Percentiles rank a stretch among this genome's conserved stretches.
Evolutionary conservation across 2,329 filamentous ascomycete species (phyloP).

Genomic region (Phaeoacremonium minimum): DNA sequence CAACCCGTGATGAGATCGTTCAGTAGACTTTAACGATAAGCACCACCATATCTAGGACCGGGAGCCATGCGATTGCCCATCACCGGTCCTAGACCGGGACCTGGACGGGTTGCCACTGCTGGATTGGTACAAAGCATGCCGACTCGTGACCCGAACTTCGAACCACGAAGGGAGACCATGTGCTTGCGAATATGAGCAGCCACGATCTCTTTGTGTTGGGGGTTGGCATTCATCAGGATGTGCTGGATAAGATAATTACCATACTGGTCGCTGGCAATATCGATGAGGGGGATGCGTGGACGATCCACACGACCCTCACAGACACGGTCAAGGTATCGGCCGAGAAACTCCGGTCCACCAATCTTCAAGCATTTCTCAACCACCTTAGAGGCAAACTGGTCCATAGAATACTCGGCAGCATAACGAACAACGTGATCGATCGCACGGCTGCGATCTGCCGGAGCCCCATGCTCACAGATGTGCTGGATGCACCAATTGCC

Average conservation of each 20-base stretch:
- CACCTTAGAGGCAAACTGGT: constrained; percentile 98
- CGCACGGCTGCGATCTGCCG: constrained; percentile 85
- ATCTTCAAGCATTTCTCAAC: constrained; percentile 99
- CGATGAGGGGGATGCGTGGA: constrained; percentile 92
- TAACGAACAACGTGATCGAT: constrained; percentile 94
- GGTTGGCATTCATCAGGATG: constrained; percentile 82
- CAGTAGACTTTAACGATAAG: constrained; percentile 55
- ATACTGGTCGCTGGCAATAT: constrained; percentile 98
- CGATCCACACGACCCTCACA: constrained; percentile 88
- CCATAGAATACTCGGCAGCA: constrained; percentile 95
- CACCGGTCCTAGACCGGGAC: constrained; percentile 70
- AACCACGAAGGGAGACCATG: constrained; percentile 97
- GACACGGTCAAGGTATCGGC: constrained; percentile 88
- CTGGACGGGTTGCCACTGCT: constrained; percentile 81
- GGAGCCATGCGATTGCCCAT: constrained; percentile 55
- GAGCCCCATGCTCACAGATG: constrained; percentile 92
- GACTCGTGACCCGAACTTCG: constrained; percentile 96
- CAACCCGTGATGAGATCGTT: constrained; percentile 4
- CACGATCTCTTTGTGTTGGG: constrained; percentile 89
- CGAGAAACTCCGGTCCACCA: constrained; percentile 82
- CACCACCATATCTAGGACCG: constrained; percentile 51
- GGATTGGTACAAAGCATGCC: constrained; percentile 99
- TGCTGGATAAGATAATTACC: constrained; percentile 98
- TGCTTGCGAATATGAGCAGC: constrained; percentile 95
- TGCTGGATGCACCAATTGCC: constrained; percentile 99